Evolutionary conservation across 805 yeast species (phyloP).

Genomic region (Candida nanaspora): DNA sequence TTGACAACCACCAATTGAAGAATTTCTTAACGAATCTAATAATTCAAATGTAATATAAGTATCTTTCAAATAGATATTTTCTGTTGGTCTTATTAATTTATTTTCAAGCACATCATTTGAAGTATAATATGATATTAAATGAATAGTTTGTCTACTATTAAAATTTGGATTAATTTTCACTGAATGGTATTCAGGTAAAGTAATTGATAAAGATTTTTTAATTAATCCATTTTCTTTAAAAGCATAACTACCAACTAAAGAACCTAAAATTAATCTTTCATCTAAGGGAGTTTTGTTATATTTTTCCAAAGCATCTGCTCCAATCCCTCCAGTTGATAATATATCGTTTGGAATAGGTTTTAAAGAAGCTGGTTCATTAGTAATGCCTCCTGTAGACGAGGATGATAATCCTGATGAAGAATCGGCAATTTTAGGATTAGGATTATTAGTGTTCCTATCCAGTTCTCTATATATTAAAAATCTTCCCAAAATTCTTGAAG

Average conservation of each 20-base stretch:
- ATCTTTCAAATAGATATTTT: slow-evolving; percentile 41
- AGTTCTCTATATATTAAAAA: slow-evolving; percentile 78
- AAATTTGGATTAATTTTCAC: slow-evolving; percentile 7
- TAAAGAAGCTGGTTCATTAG: background rate
- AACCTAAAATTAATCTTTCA: slow-evolving; percentile 42
- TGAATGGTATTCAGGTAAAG: slow-evolving; percentile 22
- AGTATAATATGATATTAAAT: slow-evolving; percentile 72
- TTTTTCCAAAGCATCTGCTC: too few species aligned
- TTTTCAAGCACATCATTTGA: slow-evolving; percentile 66
- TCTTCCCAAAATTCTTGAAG: slow-evolving; percentile 80
- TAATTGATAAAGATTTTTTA: slow-evolving; percentile 73
- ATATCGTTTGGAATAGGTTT: background rate
- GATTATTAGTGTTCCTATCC: slow-evolving; percentile 29
- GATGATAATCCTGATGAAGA: background rate
- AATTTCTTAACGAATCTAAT: slow-evolving; percentile 50
- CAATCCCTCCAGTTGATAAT: too few species aligned
- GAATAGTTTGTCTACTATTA: slow-evolving; percentile 40
- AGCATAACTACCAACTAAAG: slow-evolving; percentile 51
- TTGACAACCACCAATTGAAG: slow-evolving; percentile 44
- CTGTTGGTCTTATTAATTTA: slow-evolving; percentile 50
- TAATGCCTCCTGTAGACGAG: too few species aligned
- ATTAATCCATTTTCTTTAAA: slow-evolving; percentile 69
- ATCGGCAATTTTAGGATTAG: background rate
- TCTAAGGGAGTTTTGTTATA: background rate
- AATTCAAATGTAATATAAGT: slow-evolving; percentile 39